Conservation (phyloP, 2,329 filamentous ascomycete genomes). For the Epichloe typhina region DNA sequence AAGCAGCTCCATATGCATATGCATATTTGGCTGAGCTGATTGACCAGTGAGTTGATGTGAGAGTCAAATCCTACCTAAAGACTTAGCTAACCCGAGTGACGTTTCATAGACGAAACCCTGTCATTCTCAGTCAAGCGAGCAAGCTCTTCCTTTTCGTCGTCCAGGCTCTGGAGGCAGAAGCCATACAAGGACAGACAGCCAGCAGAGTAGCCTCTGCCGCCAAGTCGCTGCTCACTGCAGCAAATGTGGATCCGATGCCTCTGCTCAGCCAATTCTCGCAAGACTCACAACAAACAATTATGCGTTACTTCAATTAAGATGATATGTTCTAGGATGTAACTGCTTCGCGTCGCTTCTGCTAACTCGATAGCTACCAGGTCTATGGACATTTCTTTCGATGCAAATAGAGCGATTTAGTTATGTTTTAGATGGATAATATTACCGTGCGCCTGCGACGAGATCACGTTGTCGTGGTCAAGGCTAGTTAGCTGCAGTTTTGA, state of each 20-base stretch:
- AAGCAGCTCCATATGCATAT: slow-evolving; percentile 93
- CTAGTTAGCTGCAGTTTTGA: not conserved
- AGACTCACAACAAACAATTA: slow-evolving; percentile 69
- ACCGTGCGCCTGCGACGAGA: not conserved
- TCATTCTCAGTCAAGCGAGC: slow-evolving; percentile 61
- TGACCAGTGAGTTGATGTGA: slow-evolving; percentile 62
- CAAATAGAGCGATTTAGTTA: not conserved
- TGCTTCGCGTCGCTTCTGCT: not conserved
- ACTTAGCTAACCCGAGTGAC: slow-evolving; percentile 14
- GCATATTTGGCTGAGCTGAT: slow-evolving; percentile 84
- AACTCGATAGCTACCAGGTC: not conserved
- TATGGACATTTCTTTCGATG: not conserved
- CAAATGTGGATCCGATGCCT: slow-evolving; percentile 62
- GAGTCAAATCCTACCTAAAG: not conserved
- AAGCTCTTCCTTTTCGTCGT: slow-evolving; percentile 78
- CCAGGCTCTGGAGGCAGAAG: slow-evolving; percentile 81
- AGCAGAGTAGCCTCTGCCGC: slow-evolving; percentile 63
- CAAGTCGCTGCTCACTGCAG: slow-evolving; percentile 61
- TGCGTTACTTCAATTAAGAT: slow-evolving; percentile 58
- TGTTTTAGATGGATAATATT: not conserved
- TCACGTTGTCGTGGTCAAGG: not conserved
- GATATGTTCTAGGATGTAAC: not conserved
- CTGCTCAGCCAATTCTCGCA: slow-evolving; percentile 63
- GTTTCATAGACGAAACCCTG: slow-evolving; percentile 61
- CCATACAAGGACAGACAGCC: slow-evolving; percentile 73